A percentile compares a stretch with the other conserved stretches of the same genome.
Conservation (phyloP, 495 filamentous ascomycete genomes). For the Neurospora africana region DNA sequence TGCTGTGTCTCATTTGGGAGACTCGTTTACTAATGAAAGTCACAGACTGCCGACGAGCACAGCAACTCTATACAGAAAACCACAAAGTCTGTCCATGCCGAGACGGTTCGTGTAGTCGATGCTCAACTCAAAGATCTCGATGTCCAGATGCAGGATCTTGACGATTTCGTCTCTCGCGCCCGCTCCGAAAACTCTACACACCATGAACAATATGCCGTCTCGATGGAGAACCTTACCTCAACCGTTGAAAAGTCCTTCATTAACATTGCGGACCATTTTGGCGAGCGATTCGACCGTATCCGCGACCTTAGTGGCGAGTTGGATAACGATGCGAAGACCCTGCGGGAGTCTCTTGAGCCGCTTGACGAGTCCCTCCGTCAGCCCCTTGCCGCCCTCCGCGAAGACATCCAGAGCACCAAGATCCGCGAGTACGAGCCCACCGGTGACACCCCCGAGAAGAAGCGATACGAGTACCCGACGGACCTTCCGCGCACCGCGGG, state of each 20-base stretch:
- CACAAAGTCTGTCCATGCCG: conserved; percentile 81
- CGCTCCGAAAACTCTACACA: conserved; percentile 70
- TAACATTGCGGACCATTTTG: conserved; percentile 55
- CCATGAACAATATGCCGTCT: conserved; percentile 51
- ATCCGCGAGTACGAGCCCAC: conserved; percentile 74
- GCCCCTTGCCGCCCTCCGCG: conserved; percentile 59
- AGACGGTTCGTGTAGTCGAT: conserved; percentile 82
- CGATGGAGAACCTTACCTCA: conserved; percentile 47
- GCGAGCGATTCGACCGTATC: conserved; percentile 49
- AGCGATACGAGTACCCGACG: conserved; percentile 63
- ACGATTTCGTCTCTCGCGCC: conserved; percentile 81
- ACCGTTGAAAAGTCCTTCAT: conserved; percentile 61
- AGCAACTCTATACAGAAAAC: conserved; percentile 68
- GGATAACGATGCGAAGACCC: conserved; percentile 36
- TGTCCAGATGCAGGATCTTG: conserved; percentile 74
- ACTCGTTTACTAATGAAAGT: conserved; percentile 17
- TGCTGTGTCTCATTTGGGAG: neutral
- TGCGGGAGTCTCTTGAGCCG: conserved; percentile 46
- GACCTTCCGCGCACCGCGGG: conserved; percentile 64
- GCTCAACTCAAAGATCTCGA: conserved; percentile 80
- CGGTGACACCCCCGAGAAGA: conserved; percentile 74
- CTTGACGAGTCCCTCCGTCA: conserved; percentile 51
- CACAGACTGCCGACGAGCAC: conserved; percentile 62
- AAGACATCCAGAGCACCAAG: conserved; percentile 45
- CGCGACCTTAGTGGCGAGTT: conserved; percentile 54